Base-by-base conservation (phyloP, 768 basidiomycete genomes). In the Leccinum broughii region DNA sequence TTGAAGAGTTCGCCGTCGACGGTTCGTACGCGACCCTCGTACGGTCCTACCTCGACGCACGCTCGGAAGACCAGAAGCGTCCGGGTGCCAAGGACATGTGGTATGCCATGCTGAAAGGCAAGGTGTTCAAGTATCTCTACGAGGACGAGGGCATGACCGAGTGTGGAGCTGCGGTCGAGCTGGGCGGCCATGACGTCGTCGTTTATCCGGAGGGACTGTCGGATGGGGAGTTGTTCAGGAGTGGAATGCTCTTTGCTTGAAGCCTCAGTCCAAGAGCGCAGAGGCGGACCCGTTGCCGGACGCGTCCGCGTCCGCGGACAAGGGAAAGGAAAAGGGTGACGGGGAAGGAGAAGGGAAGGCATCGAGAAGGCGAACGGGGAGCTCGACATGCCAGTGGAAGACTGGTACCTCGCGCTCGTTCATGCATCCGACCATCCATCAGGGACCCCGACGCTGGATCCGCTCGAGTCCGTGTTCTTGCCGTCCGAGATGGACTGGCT, bases 71-170 rank as follows among this genome's bases (percentile, higher is more conserved):
- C 74, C 90, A 92, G 9, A 90, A 89, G 69, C 81, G 84, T 46
- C 86, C 89, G 14, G 82, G 90, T 54, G 92, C 94, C 15, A 93
- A 93, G 76, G 95, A 97, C 72, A 88, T 84, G 83, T 97, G 92
- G 87, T 97, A 88, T 72, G 91, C 89, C 57, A 92, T 89, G 8
- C 81, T 98, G 71, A 98, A 98, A 80, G 92, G 90, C 49, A 89
- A 86, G 68, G 87, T 96, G 41, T 77, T 98, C 26, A 28, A 28
- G 32, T 98, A 93, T 75, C 78, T 98, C 22, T 98, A 97, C 76
- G 93, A 96, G 74, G 92, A 95, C 74, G 94, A 97, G 76, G 81
- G 79, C 15, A 92, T 92, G 87, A 83, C 83, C 56, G 95, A 98
- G 65, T 95, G 93, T 75, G 89, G 89, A 69, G 93, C 89, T 4